Conservation (phyloP, 2,329 filamentous ascomycete species). For the Ascochyta clinopodiicola region DNA sequence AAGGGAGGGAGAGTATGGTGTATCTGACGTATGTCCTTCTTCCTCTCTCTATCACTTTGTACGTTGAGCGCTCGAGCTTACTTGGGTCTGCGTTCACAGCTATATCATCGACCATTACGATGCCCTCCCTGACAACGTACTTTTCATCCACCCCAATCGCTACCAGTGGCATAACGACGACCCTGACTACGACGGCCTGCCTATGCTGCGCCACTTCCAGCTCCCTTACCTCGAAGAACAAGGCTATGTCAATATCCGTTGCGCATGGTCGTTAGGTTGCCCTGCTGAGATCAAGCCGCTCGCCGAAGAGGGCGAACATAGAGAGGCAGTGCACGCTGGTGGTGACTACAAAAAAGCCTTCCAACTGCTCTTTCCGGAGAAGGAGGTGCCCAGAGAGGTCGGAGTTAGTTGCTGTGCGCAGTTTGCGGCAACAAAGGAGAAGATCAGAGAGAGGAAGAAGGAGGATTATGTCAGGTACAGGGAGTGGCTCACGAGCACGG, state of each 20-base stretch:
- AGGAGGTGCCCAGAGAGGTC: conserved; percentile 52
- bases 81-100: conserved; percentile 23
- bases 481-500: conserved; percentile 57
- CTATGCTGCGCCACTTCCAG: conserved; percentile 57
- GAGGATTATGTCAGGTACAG: conserved; percentile 58
- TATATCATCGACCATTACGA: conserved; percentile 53
- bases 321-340: conserved; percentile 55
- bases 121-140: conserved; percentile 48
- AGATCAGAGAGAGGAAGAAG: conserved; percentile 54
- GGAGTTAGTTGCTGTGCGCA: conserved; percentile 63
- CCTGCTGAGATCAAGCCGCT: conserved; percentile 59
- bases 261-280: conserved; percentile 60
- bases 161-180: conserved; percentile 61
- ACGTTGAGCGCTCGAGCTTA: not conserved
- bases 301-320: conserved; percentile 49
- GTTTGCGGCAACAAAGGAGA: conserved; percentile 59
- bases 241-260: conserved; percentile 63
- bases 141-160: conserved; percentile 52
- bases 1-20: conserved; percentile 58
- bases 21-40: conserved; percentile 53
- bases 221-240: conserved; percentile 56
- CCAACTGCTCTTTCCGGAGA: conserved; percentile 55
- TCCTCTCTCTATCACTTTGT: not conserved
- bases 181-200: conserved; percentile 58
- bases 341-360: conserved; percentile 58